Base-by-base conservation (phyloP, 2,329 filamentous ascomycete genomes). In the Stagonosporopsis chrysanthemi region DNA sequence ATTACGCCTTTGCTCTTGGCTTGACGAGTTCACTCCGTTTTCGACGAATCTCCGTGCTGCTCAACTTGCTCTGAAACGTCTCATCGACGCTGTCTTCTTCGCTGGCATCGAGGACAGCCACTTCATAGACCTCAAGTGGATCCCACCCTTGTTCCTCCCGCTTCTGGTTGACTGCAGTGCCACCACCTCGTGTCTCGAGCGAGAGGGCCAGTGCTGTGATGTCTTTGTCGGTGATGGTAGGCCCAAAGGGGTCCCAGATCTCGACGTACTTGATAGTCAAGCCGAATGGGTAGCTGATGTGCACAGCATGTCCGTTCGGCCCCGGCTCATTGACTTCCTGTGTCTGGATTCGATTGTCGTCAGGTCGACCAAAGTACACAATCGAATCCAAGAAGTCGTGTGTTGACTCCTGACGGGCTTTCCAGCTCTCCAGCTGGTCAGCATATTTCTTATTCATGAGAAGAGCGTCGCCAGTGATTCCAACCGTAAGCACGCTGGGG, bases 381-480 rank as follows among this genome's bases (percentile, higher is more conserved):
- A 88, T 81, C 26, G 81, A 80, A 40, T 79, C 76, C 19, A 98
- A 80, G 70, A 98, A 97, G 7, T 84, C 80, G 17, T 91, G 82
- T 2, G 91, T 88, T 33, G 83, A 84, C 45, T 83, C 79, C 49
- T 91, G 90, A 14, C 95, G 88, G 28, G 84, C 79, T 39, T 88
- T 81, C 93, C 94, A 99, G 52, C 88, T 83, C 74, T 97, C 89
- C 8, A 99, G 82, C 52, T 88, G 86, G 60, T 92, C 88, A 36
- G 89, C 88, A 70, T 90, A 93, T 71, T 96, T 95, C 74, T 99
- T 99, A 74, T 92, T 95, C 66, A 86, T 86, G 33, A 99, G 83
- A 42, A 98, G 82, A 59, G 90, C 88, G 69, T 97, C 92, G 5
- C 91, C 92, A 0, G 95, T 96, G 64, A 99, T 90, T 12, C 95